Conservation (phyloP, 768 basidiomycete species). For the Porphyrellus cyaneotinctus region DNA sequence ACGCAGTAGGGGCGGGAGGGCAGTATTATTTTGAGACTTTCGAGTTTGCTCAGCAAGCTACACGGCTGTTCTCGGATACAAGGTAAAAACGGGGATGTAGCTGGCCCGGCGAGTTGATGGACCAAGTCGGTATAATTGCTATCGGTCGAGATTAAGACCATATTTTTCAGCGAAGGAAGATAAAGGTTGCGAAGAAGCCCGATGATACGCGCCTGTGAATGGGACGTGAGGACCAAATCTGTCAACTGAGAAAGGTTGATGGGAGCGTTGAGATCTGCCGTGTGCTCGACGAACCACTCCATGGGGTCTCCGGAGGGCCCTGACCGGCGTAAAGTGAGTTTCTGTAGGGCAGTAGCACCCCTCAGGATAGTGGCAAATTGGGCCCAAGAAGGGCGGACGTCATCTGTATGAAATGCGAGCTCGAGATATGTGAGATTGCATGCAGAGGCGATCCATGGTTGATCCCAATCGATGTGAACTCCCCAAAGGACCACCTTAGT, state of each 20-base stretch:
- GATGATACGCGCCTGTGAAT: constrained; percentile 41
- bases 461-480: constrained; percentile 66
- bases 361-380: constrained; percentile 51
- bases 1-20: constrained; percentile 36
- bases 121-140: constrained; percentile 53
- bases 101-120: constrained; percentile 34
- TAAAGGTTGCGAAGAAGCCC: constrained; percentile 25
- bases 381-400: constrained; percentile 59
- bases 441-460: constrained; percentile 17
- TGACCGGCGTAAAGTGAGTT: constrained; percentile 51
- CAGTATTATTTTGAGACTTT: constrained; percentile 51
- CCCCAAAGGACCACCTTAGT: constrained; percentile 54
- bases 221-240: constrained; percentile 46
- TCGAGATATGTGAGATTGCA: constrained; percentile 45
- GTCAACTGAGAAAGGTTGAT: constrained; percentile 30
- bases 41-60: constrained; percentile 41
- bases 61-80: constrained; percentile 30
- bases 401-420: constrained; percentile 57
- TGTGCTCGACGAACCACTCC: constrained; percentile 32
- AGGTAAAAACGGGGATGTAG: constrained; percentile 22
- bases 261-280: constrained; percentile 27
- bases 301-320: constrained; percentile 47
- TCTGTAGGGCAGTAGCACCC: constrained; percentile 49
- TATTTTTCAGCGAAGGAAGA: constrained; percentile 33
- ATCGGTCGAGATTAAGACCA: constrained; percentile 50